Base-by-base conservation (phyloP, 805 yeast genomes). In the Wickerhamomyces sydowiorum region DNA sequence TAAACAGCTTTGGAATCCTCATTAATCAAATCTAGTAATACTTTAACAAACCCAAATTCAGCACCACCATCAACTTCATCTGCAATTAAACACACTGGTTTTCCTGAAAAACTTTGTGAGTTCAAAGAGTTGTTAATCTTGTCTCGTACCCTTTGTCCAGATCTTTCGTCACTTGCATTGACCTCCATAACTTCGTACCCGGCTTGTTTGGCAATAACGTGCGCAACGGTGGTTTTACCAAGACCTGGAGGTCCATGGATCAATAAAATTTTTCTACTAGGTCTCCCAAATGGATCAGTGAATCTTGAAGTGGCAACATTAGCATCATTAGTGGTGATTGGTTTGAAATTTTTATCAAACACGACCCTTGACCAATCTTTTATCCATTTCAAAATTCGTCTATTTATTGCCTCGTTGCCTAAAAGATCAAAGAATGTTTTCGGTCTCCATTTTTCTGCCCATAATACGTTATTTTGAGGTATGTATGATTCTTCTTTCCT, bases 191-290 rank as follows among this genome's bases (percentile, higher is more conserved):
- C 75, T 36, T 80, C 78, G 58, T 85, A 91, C 0, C 95, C 95
- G 31, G 86, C 75, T 49, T 86, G 96, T 36, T 70, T 72, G 3
- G 96, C 93, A 29, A 89, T 73, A 1, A 88, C 76, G 55, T 90
- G 96, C 49, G 91, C 87, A 2, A 89, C 81, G 0, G 93, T 77
- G 0, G 98, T 90, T 57, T 91, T 91, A 9, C 99, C 99, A 15
- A 84, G 72, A 2, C 99, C 99, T 0, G 96, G 89, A 0, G 96
- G 93, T 0, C 99, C 99, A 57, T 83, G 88, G 10, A 93, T 73
- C 32, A 93, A 65, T 18, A 93, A 57, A 0, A 93, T 70, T 48
- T 78, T 82, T 40, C 73, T 72, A 14, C 60, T 65, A 0, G 90
- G 90, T 42, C 90, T 65, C 23, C 73, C 69, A 32, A 73, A 67